A percentile compares a stretch with the other conserved stretches of the same genome.
Evolutionary conservation across 2,329 filamentous ascomycete species (phyloP).

Genomic region (Stachybotrys elegans): DNA sequence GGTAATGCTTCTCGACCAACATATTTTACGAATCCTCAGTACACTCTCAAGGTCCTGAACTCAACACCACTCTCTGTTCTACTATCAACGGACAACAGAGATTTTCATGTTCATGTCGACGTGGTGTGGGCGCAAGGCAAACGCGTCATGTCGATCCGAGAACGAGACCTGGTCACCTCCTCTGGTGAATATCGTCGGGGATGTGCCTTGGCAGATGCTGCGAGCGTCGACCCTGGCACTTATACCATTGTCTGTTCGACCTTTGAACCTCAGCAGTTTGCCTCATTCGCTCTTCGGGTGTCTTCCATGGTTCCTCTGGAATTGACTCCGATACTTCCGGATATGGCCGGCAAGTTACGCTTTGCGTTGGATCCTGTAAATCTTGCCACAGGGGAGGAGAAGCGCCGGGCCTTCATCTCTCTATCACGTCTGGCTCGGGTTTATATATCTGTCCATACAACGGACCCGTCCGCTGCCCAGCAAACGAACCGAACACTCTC

Average conservation of each 20-base stretch:
- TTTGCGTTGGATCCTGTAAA: conserved; percentile 52
- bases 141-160: conserved; percentile 63
- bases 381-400: conserved; percentile 38
- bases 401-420: conserved; percentile 33
- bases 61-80: conserved; percentile 65
- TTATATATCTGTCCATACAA: conserved; percentile 26
- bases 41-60: conserved; percentile 55
- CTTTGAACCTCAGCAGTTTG: conserved; percentile 75
- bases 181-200: conserved; percentile 87
- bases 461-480: conserved; percentile 18
- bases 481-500: conserved; percentile 26
- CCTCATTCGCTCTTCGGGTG: conserved; percentile 71
- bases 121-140: conserved; percentile 73
- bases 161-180: conserved; percentile 73
- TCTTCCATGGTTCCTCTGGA: conserved; percentile 54
- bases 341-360: conserved; percentile 70
- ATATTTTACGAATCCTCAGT: conserved; percentile 88
- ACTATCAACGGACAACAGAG: conserved; percentile 60
- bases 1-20: conserved; percentile 73
- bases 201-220: conserved; percentile 64
- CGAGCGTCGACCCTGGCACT: conserved; percentile 58
- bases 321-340: conserved; percentile 59
- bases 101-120: conserved; percentile 78
- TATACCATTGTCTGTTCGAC: conserved; percentile 92
- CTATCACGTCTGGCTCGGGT: conserved; percentile 53